Evolutionary conservation across 192 early-diverging fungal species (phyloP), one percentile per base, ranked within the genome.

Genomic region (Diversispora epigaea): DNA sequence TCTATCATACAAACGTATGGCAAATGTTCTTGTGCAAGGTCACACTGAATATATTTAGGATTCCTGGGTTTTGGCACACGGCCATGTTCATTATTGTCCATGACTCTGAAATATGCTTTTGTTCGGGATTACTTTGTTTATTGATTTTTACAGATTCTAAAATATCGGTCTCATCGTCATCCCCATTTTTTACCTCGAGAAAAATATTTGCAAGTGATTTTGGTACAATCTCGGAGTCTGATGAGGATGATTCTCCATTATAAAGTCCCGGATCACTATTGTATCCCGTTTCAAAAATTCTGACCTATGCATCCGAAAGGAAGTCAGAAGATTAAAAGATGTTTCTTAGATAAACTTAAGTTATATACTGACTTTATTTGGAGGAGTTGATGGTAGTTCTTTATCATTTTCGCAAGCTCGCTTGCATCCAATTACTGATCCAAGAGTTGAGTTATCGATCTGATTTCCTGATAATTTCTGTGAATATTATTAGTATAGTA

Each of bases 401-500:
- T 0, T 32, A 32, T 32, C 2, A 32, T 32, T 32, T 32, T 32
- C 25, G 2, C 25, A 32, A 32, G 25, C 25, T 32, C 2, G 25
- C 25, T 32, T 32, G 25, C n/a, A n/a, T n/a, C n/a, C n/a, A n/a
- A n/a, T n/a, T n/a, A n/a, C n/a, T 32, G 25, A n/a, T 2, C 25
- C 0, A 2, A 32, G 2, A 0, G 2, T 32, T 32, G 25, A 32
- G 25, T 32, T 32, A 32, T n/a, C n/a, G n/a, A n/a, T n/a, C n/a
- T n/a, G n/a, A n/a, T n/a, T n/a, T n/a, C 21, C 68, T 70, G 68
- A 39, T 56, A 70, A 9, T 41, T 7, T 56, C 68, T 70, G 64
- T 66, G 50, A 70, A 70, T 70, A 54, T 39, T 55, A 68, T 70
- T 54, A 70, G 68, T 55, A 70, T 39, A 70, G 32, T 52, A 43